Percentiles rank a stretch among this genome's conserved stretches.
Evolutionary conservation across 177 flowering plant species (phyloP).

Genomic region (Vitis hybrid): DNA sequence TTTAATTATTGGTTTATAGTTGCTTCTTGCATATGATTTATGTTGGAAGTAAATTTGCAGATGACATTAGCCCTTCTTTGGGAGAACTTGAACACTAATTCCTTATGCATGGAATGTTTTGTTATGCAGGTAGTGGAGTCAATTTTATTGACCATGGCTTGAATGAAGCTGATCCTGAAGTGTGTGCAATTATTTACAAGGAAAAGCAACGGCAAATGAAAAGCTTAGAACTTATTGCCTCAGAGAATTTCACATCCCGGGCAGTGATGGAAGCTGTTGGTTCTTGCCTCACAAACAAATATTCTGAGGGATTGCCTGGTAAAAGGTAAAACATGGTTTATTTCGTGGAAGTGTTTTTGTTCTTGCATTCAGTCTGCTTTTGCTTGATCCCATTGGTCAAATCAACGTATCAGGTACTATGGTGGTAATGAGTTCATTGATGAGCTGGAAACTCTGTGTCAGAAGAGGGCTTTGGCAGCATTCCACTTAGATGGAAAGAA

Average conservation of each 20-base stretch:
- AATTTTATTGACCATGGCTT: slow-evolving; percentile 52
- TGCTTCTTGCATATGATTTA: not conserved
- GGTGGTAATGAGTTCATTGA: slow-evolving; percentile 96
- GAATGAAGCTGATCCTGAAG: slow-evolving; percentile 76
- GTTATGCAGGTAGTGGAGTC: slow-evolving; percentile 35
- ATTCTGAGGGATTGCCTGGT: slow-evolving; percentile 95
- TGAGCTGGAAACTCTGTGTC: slow-evolving; percentile 86
- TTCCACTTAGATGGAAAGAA: slow-evolving; percentile 64
- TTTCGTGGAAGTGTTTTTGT: not conserved
- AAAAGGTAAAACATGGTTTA: slow-evolving; percentile 56
- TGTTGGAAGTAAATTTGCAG: not conserved
- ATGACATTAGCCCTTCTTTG: not conserved
- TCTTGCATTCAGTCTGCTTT: slow-evolving; percentile 5
- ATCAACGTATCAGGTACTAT: slow-evolving; percentile 60
- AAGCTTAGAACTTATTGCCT: slow-evolving; percentile 89
- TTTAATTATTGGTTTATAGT: not conserved
- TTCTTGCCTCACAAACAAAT: slow-evolving; percentile 91
- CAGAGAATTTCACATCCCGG: slow-evolving; percentile 89
- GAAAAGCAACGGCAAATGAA: slow-evolving; percentile 82
- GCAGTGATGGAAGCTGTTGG: slow-evolving; percentile 99
- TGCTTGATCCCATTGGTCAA: not conserved
- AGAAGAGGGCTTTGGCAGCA: slow-evolving; percentile 80
- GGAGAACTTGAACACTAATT: not conserved
- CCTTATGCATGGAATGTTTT: not conserved
- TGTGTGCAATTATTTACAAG: slow-evolving; percentile 56